Conservation (phyloP, 2,329 filamentous ascomycete genomes). For the Talaromyces islandicus region DNA sequence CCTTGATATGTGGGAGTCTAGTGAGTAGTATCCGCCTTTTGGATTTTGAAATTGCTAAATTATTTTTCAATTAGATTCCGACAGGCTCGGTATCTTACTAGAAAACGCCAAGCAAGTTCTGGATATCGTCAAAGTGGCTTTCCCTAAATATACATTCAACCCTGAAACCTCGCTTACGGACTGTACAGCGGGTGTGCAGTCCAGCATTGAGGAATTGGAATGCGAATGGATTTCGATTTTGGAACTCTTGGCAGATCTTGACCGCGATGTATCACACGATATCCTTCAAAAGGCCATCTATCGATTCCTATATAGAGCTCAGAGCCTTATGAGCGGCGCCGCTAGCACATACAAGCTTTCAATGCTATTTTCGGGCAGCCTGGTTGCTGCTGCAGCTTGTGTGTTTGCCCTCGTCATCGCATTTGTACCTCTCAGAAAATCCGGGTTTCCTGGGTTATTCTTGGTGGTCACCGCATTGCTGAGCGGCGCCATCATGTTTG, state of each 20-base stretch:
- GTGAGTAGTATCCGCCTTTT: conserved; percentile 38
- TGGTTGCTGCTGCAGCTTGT: conserved; percentile 39
- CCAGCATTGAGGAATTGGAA: conserved; percentile 52
- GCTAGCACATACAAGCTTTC: conserved; percentile 85
- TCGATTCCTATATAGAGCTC: conserved; percentile 64
- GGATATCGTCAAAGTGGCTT: conserved; percentile 68
- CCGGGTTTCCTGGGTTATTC: conserved; percentile 23
- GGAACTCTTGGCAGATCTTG: conserved; percentile 15
- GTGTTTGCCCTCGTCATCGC: conserved; percentile 26
- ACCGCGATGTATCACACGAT: conserved; percentile 4
- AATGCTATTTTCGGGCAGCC: conserved; percentile 31
- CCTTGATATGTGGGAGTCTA: conserved; percentile 65
- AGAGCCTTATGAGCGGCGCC: conserved; percentile 76
- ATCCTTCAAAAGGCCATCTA: conserved; percentile 20
- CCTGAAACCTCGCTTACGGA: conserved; percentile 13
- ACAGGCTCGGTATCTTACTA: conserved; percentile 63
- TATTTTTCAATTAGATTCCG: conserved; percentile 26
- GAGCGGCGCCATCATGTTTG: conserved; percentile 92
- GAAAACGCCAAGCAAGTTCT: conserved; percentile 78
- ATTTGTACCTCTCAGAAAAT: conserved; percentile 23
- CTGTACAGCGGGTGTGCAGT: conserved; percentile 19
- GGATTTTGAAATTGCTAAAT: conserved; percentile 5
- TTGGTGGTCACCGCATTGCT: conserved; percentile 50
- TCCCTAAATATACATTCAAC: conserved; percentile 51
- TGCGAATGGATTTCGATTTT: conserved; percentile 59